These are phyloP conservation scores for Salvia rosmarinus DNA, from an alignment of 257 asterid species.

Conservation along the genomic window DNA sequence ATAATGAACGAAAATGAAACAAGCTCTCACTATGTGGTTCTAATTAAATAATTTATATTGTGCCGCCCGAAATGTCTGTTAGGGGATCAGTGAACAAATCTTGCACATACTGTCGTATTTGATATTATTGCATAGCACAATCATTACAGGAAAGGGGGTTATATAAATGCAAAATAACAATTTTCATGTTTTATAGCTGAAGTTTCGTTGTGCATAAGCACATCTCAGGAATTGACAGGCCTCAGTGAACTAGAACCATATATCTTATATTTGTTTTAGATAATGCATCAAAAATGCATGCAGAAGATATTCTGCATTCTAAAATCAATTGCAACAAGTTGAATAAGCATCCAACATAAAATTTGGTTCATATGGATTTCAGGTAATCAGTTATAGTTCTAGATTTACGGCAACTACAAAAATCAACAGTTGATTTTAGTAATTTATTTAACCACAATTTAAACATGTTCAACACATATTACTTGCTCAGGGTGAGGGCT, in stretches of 20 bases:
- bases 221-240: slow-evolving; percentile 7
- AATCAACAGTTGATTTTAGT: background rate
- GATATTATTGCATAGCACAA: background rate
- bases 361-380: slow-evolving; percentile 10
- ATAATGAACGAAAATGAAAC: background rate
- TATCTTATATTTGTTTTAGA: background rate
- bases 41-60: slow-evolving; percentile 14
- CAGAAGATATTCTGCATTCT: slow-evolving; percentile 9
- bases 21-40: slow-evolving; percentile 10
- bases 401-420: slow-evolving; percentile 23
- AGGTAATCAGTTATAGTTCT: background rate
- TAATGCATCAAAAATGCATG: slow-evolving; percentile 13
- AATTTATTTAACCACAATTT: background rate
- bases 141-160: background rate
- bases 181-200: slow-evolving; percentile 3
- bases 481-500: slow-evolving; percentile 21
- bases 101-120: slow-evolving; percentile 19
- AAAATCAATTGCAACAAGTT: slow-evolving; percentile 21
- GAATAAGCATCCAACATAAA: slow-evolving; percentile 13
- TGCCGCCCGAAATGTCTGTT: slow-evolving; percentile 10
- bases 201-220: slow-evolving; percentile 2
- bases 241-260: slow-evolving; percentile 20
- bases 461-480: background rate
- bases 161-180: slow-evolving; percentile 16
- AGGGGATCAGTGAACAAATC: slow-evolving; percentile 1